Evolutionary conservation across 202 grass and related monocot genomes (phyloP), one percentile per base, ranked within the genome.

Genomic region (Zizania palustris): DNA sequence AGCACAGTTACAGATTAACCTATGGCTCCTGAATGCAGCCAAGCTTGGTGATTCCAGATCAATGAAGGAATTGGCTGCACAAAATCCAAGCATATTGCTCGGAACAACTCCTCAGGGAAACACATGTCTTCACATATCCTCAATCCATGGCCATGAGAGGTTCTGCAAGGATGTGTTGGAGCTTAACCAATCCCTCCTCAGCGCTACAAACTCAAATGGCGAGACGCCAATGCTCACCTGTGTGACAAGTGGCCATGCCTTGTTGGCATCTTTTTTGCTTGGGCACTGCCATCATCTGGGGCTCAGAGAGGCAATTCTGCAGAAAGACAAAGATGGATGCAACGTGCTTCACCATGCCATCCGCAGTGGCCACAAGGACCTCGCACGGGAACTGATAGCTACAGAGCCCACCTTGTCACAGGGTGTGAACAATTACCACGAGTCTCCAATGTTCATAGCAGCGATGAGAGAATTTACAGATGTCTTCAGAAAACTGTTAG

Each of bases 271-370:
- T 0, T 0, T 43, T 6, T 5, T 89, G 0, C 56, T 85, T 12
- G 1, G 0, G 3, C 16, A 1, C 16, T 72, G 62, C 46, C 1
- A 4, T 22, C 10, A 0, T 0, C 15, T 0, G 0, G 0, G 1
- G 1, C 9, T 74, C 15, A 37, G 7, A 0, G 16, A 56, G 1
- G 7, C 50, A 8, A 82, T 89, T 11, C 28, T 85, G 49, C 9
- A 61, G 1, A 15, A 36, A 18, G 86, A 81, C 19, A 46, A 20
- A 1, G n/a, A 11, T 35, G 77, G 71, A 19, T 73, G 14, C 7
- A 89, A 65, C 4, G 82, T n/a, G 5, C 76, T 81, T 8, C 82
- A 85, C 49, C 82, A 89, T 60, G 64, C 77, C 11, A 82, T 82
- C 7, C 71, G 82, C 9, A 36, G 18, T 0, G 67, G 78, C 0